These are phyloP conservation scores for Trichothecium sympodiale DNA, from an alignment of 2,329 filamentous ascomycete species.

Conservation along the genomic window DNA sequence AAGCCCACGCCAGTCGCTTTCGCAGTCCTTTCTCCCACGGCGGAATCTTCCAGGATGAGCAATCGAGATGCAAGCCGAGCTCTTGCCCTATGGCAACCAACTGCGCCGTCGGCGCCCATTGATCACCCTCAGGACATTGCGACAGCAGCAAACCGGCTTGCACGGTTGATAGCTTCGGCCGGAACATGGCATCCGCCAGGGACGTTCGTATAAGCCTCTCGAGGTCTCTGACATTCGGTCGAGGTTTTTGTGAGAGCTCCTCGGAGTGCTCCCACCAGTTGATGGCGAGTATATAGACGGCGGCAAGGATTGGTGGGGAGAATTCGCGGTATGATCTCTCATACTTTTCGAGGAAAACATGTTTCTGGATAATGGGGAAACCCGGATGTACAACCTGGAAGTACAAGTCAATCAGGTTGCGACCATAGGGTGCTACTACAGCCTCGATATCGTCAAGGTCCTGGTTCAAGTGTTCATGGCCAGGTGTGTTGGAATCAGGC, in stretches of 20 bases:
- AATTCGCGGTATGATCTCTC: constrained; percentile 61
- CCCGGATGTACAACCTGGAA: constrained; percentile 71
- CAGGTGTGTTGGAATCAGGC: constrained; percentile 61
- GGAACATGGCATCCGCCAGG: constrained; percentile 65
- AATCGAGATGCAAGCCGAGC: constrained; percentile 80
- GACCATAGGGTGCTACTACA: constrained; percentile 67
- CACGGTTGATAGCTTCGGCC: constrained; percentile 71
- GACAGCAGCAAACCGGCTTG: constrained; percentile 67
- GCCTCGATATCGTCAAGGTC: constrained; percentile 65
- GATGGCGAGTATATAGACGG: constrained; percentile 74
- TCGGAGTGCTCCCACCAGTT: constrained; percentile 78
- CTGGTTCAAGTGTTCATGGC: constrained; percentile 57
- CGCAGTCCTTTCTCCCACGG: constrained; percentile 77
- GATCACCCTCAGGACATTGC: constrained; percentile 65
- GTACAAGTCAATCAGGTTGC: constrained; percentile 66
- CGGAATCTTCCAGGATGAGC: constrained; percentile 76
- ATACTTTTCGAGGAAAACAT: constrained; percentile 70
- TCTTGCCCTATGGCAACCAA: constrained; percentile 80
- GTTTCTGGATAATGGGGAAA: constrained; percentile 75
- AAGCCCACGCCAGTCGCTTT: constrained; percentile 78
- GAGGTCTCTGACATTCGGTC: constrained; percentile 61
- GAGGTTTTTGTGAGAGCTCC: constrained; percentile 49
- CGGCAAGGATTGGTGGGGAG: constrained; percentile 64
- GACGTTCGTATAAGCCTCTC: constrained; percentile 65
- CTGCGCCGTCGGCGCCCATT: constrained; percentile 79